A percentile compares a stretch with the other conserved stretches of the same genome.
Conservation (phyloP, 345 rosid genomes). For the Salix arbutifolia region DNA sequence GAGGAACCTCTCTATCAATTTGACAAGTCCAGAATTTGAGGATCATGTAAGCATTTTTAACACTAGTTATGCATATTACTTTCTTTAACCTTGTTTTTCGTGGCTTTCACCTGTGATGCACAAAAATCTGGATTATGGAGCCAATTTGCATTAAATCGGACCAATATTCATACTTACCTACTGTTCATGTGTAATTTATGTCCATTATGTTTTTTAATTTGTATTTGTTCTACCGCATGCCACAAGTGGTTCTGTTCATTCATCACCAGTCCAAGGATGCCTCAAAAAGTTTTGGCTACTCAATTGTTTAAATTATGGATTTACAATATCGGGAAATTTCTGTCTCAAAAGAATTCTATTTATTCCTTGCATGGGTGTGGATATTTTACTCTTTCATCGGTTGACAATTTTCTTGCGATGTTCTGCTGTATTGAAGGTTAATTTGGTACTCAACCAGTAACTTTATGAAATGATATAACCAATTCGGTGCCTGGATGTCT, state of each 20-base stretch:
- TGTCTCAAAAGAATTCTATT: not conserved
- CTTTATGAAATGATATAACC: not conserved
- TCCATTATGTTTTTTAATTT: not conserved
- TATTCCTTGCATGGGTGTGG: not conserved
- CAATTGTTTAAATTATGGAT: not conserved
- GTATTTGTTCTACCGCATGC: not conserved
- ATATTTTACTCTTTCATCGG: not conserved
- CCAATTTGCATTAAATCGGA: not conserved
- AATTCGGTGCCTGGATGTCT: not conserved
- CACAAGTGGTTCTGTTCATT: not conserved
- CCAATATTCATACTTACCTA: not conserved
- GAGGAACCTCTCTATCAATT: slow-evolving; percentile 73
- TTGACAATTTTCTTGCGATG: not conserved
- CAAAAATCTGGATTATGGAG: not conserved
- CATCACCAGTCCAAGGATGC: not conserved
- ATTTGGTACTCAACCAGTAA: not conserved
- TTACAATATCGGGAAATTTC: not conserved
- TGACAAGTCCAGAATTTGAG: slow-evolving; percentile 73
- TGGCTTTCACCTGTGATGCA: not conserved
- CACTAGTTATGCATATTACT: not conserved
- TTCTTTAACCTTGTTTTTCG: not conserved
- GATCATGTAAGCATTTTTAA: slow-evolving; percentile 55
- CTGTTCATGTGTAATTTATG: too few species aligned
- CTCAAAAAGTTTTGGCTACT: not conserved
- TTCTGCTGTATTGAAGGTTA: not conserved